Evolutionary conservation across 1,139 yeast genomes (phyloP), one percentile per base, ranked within the genome.

Genomic region (Casaregolazyma lundiana): DNA sequence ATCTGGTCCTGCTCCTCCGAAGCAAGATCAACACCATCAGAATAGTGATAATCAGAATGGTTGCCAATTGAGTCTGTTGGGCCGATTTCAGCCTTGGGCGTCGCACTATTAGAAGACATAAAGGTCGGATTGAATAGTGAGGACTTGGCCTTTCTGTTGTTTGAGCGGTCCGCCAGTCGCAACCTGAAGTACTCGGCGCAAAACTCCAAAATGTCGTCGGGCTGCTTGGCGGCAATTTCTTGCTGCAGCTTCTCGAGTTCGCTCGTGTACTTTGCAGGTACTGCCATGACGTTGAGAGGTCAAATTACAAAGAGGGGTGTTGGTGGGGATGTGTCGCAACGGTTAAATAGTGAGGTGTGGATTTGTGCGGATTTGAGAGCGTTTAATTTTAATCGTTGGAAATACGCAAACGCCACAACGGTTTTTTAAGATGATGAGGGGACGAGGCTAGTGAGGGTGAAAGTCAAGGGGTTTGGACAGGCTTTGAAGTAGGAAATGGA

Each of bases 111-210:
- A 2, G 32, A 4, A n/a, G 3, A n/a, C 32, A 26, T 26, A 26
- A 26, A 26, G 3, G 32, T n/a, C 32, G 32, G 32, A 15, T 26
- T 26, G 15, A 26, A 26, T 3, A 26, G 32, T 3, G 32, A 26
- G 16, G 32, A 5, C 13, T 26, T 26, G 11, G 32, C 32, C 32
- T 26, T 26, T 26, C 13, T 7, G 11, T 47, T 35, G 15, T 46
- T 29, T 17, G 36, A 24, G 22, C 36, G 41, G 67, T 68, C 79
- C 64, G 78, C 82, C 51, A 84, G 68, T 53, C 81, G 77, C 44
- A 72, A 63, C 59, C 76, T 76, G 69, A 84, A 84, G 65, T 81
- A 82, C 62, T 80, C 77, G 51, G 86, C 84, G 59, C 90, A 81
- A 66, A 84, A 85, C 62, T 84, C 90, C 52, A 84, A 65, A 24